Conservation (phyloP, 2,329 filamentous ascomycete species). For the Furcasterigmium sp. region DNA sequence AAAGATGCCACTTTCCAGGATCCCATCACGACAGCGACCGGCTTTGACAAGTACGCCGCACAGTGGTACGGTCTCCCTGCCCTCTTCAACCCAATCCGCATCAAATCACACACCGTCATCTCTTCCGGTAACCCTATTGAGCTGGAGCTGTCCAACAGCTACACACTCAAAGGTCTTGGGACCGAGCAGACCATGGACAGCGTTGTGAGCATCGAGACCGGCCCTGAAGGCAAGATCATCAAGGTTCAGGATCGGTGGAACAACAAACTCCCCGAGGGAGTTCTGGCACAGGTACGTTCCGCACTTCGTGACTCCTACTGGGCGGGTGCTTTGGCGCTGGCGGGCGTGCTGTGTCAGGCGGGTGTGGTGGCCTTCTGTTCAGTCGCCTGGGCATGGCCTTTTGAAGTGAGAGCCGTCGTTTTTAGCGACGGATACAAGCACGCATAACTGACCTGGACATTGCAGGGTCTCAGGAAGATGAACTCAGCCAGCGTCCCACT, state of each 20-base stretch:
- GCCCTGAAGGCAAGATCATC: slow-evolving; percentile 25
- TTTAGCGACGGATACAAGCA: background rate
- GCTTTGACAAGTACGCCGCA: slow-evolving; percentile 43
- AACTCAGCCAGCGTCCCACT: slow-evolving; percentile 27
- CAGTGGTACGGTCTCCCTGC: slow-evolving; percentile 55
- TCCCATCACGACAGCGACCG: slow-evolving; percentile 51
- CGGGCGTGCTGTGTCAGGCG: slow-evolving; percentile 1
- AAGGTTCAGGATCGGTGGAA: slow-evolving; percentile 31
- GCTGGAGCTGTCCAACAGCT: slow-evolving; percentile 37
- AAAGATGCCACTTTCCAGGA: slow-evolving; percentile 54
- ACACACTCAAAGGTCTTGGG: slow-evolving; percentile 26
- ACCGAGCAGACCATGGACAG: slow-evolving; percentile 24
- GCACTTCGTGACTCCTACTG: slow-evolving; percentile 2
- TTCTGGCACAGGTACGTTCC: slow-evolving; percentile 25
- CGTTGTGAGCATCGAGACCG: slow-evolving; percentile 23
- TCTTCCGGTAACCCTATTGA: slow-evolving; percentile 54
- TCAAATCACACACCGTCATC: slow-evolving; percentile 47
- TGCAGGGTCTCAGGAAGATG: slow-evolving; percentile 26
- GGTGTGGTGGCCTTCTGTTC: slow-evolving; percentile 7
- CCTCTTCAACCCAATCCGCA: slow-evolving; percentile 53
- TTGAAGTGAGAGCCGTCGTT: slow-evolving; percentile 7
- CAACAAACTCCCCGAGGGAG: slow-evolving; percentile 26
- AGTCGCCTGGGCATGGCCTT: slow-evolving; percentile 16
- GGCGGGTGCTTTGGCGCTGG: background rate
- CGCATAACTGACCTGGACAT: background rate